These are phyloP conservation scores for Hibiscus mutabilis DNA, from an alignment of 345 rosid species.

Conservation along the genomic window DNA sequence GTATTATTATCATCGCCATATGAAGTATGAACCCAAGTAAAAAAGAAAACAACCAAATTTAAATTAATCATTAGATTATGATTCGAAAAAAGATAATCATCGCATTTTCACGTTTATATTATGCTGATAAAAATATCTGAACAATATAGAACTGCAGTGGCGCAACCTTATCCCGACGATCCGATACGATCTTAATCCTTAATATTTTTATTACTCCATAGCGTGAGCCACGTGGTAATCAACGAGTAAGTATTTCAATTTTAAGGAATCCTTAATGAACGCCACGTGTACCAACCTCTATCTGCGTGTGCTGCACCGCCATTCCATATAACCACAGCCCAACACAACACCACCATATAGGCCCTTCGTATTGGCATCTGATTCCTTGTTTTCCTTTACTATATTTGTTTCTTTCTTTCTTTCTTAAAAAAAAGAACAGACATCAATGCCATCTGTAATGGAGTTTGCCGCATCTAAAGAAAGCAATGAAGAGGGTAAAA, in stretches of 20 bases:
- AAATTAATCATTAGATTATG: neutral
- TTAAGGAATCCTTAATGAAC: neutral
- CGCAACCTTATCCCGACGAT: neutral
- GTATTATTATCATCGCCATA: too few species aligned
- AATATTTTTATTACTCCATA: neutral
- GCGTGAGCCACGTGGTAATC: neutral
- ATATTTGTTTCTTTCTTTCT: too few species aligned
- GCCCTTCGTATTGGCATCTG: neutral
- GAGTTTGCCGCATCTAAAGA: slow-evolving; percentile 27
- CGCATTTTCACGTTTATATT: too few species aligned
- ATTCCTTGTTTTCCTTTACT: neutral
- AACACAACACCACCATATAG: neutral
- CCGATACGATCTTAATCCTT: neutral
- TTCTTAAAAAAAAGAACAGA: too few species aligned
- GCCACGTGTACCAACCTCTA: neutral
- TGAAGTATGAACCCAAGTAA: too few species aligned
- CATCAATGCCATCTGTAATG: slow-evolving; percentile 6
- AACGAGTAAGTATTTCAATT: neutral
- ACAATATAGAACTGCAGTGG: neutral
- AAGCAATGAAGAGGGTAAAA: slow-evolving; percentile 22
- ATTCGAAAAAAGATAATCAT: too few species aligned
- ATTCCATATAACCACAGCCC: neutral
- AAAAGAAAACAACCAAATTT: too few species aligned
- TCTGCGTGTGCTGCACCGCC: neutral
- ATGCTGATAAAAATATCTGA: neutral